Base-by-base conservation (phyloP, 305 asterid genomes). In the Fraxinus sp. region DNA sequence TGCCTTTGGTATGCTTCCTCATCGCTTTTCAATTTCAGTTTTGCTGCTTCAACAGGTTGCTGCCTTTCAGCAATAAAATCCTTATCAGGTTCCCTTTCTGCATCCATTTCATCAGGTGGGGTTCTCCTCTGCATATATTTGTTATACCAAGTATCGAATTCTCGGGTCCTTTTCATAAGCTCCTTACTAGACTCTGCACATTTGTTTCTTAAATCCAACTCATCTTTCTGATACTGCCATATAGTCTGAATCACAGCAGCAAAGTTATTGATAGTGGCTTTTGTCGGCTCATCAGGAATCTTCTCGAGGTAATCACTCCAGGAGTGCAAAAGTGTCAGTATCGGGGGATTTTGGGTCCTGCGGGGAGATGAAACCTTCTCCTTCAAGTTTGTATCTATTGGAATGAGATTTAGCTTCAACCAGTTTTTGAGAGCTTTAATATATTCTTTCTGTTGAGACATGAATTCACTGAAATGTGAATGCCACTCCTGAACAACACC, bases 401-500 rank as follows among this genome's bases (percentile, higher is more conserved):
- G 98, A 35, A 94, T 68, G 44, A 94, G 97, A 70, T 93, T 93
- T 75, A 89, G 93, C 89, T 90, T 94, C 85, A 97, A 81, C 99
- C 99, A 94, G 39, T 32, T 28, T 86, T 86, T 92, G 83, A 95
- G 95, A 30, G 95, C 90, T 84, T 84, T 88, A 57, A 95, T 90
- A 79, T 97, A 94, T 57, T 90, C 92, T 78, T 89, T 93, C 79
- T 97, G 98, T 80, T 91, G 91, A 85, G 78, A 78, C 66, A 55
- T n/a, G 26, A 55, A 18, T 55, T 55, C 94, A 35, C 88, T 89
- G 66, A 95, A 91, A 82, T 97, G 94, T 13, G 88, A 79, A 62
- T 85, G 87, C 98, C 98, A 97, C 33, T 94, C 98, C 74, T 92
- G 93, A 77, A 93, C 93, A 16, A 94, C 97, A 7, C 93, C 97